These are phyloP conservation scores for Aphanoascus verrucosus DNA, from an alignment of 2,329 filamentous ascomycete species.

Conservation along the genomic window DNA sequence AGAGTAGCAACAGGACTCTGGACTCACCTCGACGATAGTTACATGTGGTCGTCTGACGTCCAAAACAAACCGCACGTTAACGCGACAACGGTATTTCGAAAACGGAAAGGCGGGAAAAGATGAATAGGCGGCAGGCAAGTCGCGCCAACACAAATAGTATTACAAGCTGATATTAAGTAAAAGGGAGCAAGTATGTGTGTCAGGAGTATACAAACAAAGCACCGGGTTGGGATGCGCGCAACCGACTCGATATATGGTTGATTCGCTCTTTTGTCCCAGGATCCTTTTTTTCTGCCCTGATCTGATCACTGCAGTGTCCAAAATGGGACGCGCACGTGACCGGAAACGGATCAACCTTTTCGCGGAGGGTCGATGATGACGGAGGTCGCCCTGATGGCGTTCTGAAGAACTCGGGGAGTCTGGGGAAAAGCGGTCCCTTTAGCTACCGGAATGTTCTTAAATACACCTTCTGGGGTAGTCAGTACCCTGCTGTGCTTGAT, in stretches of 20 bases:
- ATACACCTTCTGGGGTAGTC: too few relatives aligned
- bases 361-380: neutral
- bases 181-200: neutral
- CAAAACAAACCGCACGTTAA: neutral
- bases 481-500: too few relatives aligned
- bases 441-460: too few relatives aligned
- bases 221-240: neutral
- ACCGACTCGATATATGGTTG: neutral
- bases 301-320: neutral
- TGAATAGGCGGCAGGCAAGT: neutral
- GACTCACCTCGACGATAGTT: neutral
- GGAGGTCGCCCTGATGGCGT: too few relatives aligned
- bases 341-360: neutral
- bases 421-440: too few relatives aligned
- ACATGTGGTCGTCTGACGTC: neutral
- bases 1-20: neutral
- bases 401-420: too few relatives aligned
- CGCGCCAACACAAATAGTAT: neutral
- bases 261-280: neutral
- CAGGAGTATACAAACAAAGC: neutral
- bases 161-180: neutral
- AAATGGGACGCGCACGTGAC: slow-evolving; percentile 5
- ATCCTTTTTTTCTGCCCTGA: slow-evolving; percentile 9
- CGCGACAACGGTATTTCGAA: neutral
- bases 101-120: neutral